phyloP scores from a whole-genome alignment of 345 rosid genomes.

The Durio zibethinus region DNA sequence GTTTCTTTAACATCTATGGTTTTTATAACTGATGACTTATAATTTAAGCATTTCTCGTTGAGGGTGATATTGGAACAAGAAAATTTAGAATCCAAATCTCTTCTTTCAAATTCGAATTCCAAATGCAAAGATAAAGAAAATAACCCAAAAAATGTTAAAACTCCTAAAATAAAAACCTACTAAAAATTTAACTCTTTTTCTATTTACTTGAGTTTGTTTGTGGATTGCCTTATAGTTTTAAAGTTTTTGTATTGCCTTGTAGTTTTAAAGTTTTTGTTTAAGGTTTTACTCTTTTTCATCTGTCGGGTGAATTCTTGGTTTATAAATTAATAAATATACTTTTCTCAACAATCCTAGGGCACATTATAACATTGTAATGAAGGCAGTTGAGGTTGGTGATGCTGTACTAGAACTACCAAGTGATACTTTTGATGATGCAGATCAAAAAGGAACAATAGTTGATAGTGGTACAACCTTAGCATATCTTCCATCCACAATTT shows the following conservation, averaged over 20 bases:
- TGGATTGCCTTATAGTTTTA: neutral
- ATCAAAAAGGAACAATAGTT: constrained; percentile 56
- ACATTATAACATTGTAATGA: constrained; percentile 80
- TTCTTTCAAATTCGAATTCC: neutral
- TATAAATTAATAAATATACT: constrained; percentile 19
- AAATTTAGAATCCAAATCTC: neutral
- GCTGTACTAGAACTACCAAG: constrained; percentile 49
- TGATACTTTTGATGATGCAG: constrained; percentile 42
- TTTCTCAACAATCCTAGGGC: constrained; percentile 45
- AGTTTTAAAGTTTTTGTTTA: neutral
- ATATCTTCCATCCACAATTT: constrained; percentile 62
- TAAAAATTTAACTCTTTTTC: neutral
- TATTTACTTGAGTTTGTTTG: neutral
- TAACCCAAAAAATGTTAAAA: neutral
- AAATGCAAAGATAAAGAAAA: neutral
- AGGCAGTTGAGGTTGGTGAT: constrained; percentile 67
- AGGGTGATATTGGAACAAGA: neutral
- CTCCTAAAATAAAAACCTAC: neutral
- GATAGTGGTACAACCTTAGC: constrained; percentile 97
- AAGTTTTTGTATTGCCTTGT: too few relatives aligned
- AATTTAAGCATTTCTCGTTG: neutral
- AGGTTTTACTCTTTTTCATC: constrained; percentile 11
- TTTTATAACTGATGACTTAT: neutral
- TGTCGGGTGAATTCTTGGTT: constrained; percentile 5
- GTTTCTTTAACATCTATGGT: neutral